A percentile compares a stretch with the other conserved stretches of the same genome.
Evolutionary conservation across 345 rosid genomes (phyloP).

Genomic region (Aethionema arabicum): DNA sequence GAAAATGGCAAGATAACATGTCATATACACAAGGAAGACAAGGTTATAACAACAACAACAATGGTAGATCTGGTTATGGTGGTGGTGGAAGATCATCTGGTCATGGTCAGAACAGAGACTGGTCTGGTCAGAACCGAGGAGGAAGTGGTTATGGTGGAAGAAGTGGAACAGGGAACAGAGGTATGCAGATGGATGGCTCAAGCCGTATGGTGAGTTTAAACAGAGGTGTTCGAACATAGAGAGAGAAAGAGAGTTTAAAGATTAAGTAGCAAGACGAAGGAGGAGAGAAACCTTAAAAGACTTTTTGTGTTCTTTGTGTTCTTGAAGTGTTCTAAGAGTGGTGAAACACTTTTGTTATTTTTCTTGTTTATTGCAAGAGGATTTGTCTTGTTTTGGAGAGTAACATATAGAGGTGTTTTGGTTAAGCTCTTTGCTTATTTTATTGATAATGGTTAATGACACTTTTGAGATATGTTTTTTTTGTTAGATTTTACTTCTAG

Average conservation of each 20-base stretch:
- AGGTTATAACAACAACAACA: slow-evolving; percentile 32
- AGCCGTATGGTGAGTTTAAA: slow-evolving; percentile 74
- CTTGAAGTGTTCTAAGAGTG: slow-evolving; percentile 4
- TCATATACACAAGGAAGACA: slow-evolving; percentile 62
- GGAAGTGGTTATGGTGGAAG: slow-evolving; percentile 54
- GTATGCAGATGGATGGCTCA: slow-evolving; percentile 53
- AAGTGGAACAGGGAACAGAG: slow-evolving; percentile 43
- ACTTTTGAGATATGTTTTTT: too few species aligned
- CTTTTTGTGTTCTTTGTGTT: slow-evolving; percentile 5
- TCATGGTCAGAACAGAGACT: slow-evolving; percentile 46
- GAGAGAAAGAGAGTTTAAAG: neutral
- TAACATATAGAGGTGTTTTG: neutral
- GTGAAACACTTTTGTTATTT: neutral
- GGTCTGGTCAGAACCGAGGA: slow-evolving; percentile 49
- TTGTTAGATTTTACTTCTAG: too few species aligned
- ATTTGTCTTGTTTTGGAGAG: slow-evolving; percentile 9
- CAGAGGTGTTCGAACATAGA: slow-evolving; percentile 49
- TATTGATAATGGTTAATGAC: too few species aligned
- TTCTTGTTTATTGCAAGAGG: slow-evolving; percentile 7
- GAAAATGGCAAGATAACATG: slow-evolving; percentile 66
- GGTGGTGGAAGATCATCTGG: slow-evolving; percentile 53
- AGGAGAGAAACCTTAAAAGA: slow-evolving; percentile 13
- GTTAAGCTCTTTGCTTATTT: neutral
- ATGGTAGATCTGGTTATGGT: slow-evolving; percentile 48
- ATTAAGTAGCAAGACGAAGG: neutral